A percentile compares a stretch with the other conserved stretches of the same genome.
Evolutionary conservation across 176 grass and related monocot species (phyloP).

Genomic region (Musa acuminata): DNA sequence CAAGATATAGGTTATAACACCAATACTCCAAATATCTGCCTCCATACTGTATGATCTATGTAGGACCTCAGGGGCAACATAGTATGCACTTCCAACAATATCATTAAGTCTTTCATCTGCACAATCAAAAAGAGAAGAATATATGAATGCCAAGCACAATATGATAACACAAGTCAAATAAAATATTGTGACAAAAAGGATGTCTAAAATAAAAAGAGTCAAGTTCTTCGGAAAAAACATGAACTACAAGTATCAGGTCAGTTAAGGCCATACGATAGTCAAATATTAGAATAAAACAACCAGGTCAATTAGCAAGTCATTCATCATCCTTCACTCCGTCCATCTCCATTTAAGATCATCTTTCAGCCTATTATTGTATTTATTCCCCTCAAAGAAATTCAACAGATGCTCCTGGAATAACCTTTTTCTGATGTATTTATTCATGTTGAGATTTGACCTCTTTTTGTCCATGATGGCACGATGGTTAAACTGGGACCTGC

Average conservation of each 20-base stretch:
- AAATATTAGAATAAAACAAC: neutral
- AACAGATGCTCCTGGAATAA: too few species aligned
- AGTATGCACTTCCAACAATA: constrained; percentile 23
- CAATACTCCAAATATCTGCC: constrained; percentile 29
- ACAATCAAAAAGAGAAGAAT: neutral
- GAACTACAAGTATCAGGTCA: neutral
- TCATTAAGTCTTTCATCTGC: constrained; percentile 29
- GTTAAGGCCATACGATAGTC: neutral
- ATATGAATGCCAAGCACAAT: neutral
- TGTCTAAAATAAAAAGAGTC: neutral
- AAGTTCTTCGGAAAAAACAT: neutral
- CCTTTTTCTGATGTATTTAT: too few species aligned
- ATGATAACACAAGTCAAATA: neutral
- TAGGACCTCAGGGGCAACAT: constrained; percentile 20
- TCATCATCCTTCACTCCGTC: too few species aligned
- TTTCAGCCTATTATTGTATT: too few species aligned
- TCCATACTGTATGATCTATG: constrained; percentile 27
- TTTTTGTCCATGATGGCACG: too few species aligned
- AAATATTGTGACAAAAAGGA: neutral
- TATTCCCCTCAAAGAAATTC: too few species aligned
- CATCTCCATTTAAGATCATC: too few species aligned
- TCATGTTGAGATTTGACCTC: too few species aligned
- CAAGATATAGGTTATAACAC: constrained; percentile 24
- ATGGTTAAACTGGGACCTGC: too few species aligned
- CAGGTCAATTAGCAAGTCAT: neutral